Conservation (phyloP, 306 rosid species). For the Acacia acuminata region DNA sequence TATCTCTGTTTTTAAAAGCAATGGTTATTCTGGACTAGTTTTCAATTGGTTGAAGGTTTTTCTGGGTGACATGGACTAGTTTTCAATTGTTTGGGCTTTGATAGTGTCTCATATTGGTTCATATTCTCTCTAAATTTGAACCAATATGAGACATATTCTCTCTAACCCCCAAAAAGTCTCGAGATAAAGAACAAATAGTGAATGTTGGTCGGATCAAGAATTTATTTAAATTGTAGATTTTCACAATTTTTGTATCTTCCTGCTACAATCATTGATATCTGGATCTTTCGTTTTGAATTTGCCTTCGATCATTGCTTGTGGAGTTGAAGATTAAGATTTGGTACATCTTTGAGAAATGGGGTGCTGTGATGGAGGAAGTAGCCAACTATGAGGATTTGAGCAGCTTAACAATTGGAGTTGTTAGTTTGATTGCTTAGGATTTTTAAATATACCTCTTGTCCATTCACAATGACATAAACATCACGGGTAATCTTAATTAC, state of each 20-base stretch:
- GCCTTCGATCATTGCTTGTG: constrained; percentile 17
- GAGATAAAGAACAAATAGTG: constrained; percentile 33
- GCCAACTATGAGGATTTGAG: constrained; percentile 5
- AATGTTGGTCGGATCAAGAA: constrained; percentile 27
- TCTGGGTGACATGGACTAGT: not conserved
- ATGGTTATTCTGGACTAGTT: constrained; percentile 16
- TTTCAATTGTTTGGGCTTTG: too few relatives aligned
- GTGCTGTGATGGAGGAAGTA: constrained; percentile 34
- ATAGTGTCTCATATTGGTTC: too few relatives aligned
- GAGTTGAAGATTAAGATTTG: constrained; percentile 12
- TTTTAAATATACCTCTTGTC: constrained; percentile 28
- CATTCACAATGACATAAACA: constrained; percentile 6
- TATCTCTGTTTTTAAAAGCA: not conserved
- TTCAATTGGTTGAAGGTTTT: not conserved
- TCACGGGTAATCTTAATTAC: not conserved
- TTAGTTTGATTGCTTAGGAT: constrained; percentile 30
- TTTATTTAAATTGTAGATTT: constrained; percentile 29
- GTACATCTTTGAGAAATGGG: constrained; percentile 5
- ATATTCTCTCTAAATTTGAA: too few relatives aligned
- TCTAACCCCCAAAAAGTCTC: constrained; percentile 51
- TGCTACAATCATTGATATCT: constrained; percentile 27
- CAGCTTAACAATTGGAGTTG: constrained; percentile 19
- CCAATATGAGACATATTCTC: too few relatives aligned
- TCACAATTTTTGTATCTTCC: constrained; percentile 25
- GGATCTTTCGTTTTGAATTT: constrained; percentile 14